These are phyloP conservation scores for Helianthus tuberosus DNA, from an alignment of 129 eudicot species.

Conservation along the genomic window DNA sequence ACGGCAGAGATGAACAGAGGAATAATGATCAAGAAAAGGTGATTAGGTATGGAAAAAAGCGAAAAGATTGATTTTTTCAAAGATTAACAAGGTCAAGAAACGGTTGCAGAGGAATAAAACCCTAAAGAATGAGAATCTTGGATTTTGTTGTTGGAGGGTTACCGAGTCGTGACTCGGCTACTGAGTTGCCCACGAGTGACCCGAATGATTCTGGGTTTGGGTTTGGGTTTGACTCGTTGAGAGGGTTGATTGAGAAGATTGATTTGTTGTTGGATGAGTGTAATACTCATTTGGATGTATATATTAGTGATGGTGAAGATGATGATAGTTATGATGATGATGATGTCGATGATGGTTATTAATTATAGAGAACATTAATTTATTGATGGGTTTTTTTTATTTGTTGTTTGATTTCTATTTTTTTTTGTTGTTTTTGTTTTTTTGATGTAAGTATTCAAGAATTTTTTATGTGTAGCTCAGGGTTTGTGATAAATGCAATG, in stretches of 20 bases:
- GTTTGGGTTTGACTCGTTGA: constrained; percentile 51
- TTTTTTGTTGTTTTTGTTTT: too few relatives aligned
- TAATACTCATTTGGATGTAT: constrained; percentile 71
- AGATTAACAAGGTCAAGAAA: too few relatives aligned
- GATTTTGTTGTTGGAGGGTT: too few relatives aligned
- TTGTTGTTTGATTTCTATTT: too few relatives aligned
- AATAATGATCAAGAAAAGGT: constrained; percentile 5
- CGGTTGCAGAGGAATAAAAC: too few relatives aligned
- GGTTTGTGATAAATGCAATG: too few relatives aligned
- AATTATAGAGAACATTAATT: not conserved
- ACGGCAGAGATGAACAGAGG: constrained; percentile 15
- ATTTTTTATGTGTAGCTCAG: too few relatives aligned
- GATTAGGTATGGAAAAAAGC: too few relatives aligned
- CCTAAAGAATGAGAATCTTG: too few relatives aligned
- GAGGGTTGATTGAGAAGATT: constrained; percentile 65
- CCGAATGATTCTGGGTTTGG: constrained; percentile 52
- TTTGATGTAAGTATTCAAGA: too few relatives aligned
- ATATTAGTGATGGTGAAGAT: not conserved
- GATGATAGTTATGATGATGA: not conserved
- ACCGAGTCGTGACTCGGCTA: too few relatives aligned
- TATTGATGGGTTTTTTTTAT: constrained; percentile 5
- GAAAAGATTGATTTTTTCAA: too few relatives aligned
- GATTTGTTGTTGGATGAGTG: constrained; percentile 69
- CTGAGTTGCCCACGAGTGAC: constrained; percentile 49
- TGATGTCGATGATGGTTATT: not conserved